Evolutionary conservation across 225 moss, liverwort and hornwort species (phyloP).

Genomic region (Ulota crispa): DNA sequence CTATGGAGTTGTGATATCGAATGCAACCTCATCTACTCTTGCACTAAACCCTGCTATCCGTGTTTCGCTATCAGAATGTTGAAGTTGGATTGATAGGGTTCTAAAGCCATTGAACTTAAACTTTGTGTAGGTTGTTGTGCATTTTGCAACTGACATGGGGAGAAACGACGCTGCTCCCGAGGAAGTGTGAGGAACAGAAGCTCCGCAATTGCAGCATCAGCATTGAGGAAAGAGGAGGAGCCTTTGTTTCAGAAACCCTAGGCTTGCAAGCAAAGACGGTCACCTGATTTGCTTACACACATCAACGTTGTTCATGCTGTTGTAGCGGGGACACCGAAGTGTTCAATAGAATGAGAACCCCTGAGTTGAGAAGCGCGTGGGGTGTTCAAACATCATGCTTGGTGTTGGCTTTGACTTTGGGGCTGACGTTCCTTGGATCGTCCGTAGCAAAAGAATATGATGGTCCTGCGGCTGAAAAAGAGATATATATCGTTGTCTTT

Average conservation of each 20-base stretch:
- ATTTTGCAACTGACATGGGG: neutral
- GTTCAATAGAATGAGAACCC: conserved; percentile 34
- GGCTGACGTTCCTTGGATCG: conserved; percentile 9
- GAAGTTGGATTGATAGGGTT: neutral
- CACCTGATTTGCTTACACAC: neutral
- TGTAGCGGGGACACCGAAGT: conserved; percentile 13
- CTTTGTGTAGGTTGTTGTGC: conserved; percentile 5
- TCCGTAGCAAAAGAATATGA: conserved; percentile 19
- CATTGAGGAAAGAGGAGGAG: conserved; percentile 1
- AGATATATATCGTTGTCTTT: conserved; percentile 40
- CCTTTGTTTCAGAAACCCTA: neutral
- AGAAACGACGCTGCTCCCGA: neutral
- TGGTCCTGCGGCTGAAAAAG: neutral
- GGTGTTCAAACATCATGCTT: conserved; percentile 21
- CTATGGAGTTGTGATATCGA: neutral
- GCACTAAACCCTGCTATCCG: neutral
- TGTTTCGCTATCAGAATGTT: neutral
- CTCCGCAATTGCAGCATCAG: conserved; percentile 18
- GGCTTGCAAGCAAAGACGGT: neutral
- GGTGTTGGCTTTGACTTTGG: conserved; percentile 25
- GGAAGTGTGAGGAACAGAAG: neutral
- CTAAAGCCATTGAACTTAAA: neutral
- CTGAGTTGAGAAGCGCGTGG: conserved; percentile 25
- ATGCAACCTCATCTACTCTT: neutral
- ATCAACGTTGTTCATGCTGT: neutral